Evolutionary conservation across 495 filamentous ascomycete species (phyloP).

Genomic region (Penicillium angulare): DNA sequence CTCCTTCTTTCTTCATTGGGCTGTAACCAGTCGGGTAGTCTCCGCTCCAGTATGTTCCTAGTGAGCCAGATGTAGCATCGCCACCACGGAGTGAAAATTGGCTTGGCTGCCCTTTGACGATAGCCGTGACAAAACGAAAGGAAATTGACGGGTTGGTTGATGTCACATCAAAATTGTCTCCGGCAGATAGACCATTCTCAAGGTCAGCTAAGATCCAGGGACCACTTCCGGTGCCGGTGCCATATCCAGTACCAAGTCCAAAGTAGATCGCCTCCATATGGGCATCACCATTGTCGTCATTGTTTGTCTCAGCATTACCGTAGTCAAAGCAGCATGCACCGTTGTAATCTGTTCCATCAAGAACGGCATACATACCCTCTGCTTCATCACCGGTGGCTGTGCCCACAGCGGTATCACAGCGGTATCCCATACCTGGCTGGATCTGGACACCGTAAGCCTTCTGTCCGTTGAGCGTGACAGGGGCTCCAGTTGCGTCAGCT

Average conservation of each 20-base stretch:
- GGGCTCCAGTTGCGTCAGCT: conserved; percentile 53
- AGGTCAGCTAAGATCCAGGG: conserved; percentile 63
- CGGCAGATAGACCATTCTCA: conserved; percentile 58
- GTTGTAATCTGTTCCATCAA: conserved; percentile 60
- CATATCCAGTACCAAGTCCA: conserved; percentile 48
- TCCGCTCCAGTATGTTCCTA: conserved; percentile 55
- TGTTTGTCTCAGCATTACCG: conserved; percentile 56
- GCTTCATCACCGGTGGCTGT: conserved; percentile 50
- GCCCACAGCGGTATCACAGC: conserved; percentile 48
- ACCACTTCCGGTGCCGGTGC: conserved; percentile 42
- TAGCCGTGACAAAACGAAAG: conserved; percentile 50
- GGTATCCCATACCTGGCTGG: conserved; percentile 53
- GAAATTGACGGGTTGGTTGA: conserved; percentile 42
- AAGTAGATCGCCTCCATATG: conserved; percentile 64
- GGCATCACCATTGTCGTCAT: conserved; percentile 52
- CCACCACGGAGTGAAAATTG: conserved; percentile 54
- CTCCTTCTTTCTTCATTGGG: conserved; percentile 58
- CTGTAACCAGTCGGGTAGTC: conserved; percentile 52
- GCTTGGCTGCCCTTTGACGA: conserved; percentile 50
- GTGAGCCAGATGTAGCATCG: conserved; percentile 49
- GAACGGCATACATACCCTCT: conserved; percentile 58
- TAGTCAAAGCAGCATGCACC: conserved; percentile 59
- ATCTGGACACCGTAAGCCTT: conserved; percentile 59
- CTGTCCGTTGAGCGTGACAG: conserved; percentile 54
- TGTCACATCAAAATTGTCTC: conserved; percentile 37